These are phyloP conservation scores for Calonectria hongkongensis DNA, from an alignment of 2,329 filamentous ascomycete species.

Conservation along the genomic window DNA sequence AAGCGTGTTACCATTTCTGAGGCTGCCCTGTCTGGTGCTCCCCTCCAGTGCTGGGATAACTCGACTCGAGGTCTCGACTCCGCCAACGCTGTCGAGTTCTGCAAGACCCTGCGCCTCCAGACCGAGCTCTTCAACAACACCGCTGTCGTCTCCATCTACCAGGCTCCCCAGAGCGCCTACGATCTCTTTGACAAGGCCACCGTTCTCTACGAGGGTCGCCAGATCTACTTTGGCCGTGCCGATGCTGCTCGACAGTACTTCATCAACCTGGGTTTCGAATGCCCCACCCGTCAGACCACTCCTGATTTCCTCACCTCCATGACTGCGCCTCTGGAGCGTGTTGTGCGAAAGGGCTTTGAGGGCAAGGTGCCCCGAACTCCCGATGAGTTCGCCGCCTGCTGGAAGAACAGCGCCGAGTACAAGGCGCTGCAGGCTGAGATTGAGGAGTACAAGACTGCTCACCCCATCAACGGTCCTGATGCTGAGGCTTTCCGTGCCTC, in stretches of 20 bases:
- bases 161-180: constrained; percentile 79
- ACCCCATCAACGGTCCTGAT: constrained; percentile 74
- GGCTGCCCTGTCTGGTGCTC: constrained; percentile 74
- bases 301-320: constrained; percentile 85
- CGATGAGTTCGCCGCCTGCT: constrained; percentile 76
- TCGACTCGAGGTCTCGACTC: constrained; percentile 84
- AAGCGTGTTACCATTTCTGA: constrained; percentile 80
- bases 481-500: constrained; percentile 74
- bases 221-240: constrained; percentile 78
- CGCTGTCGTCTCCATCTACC: constrained; percentile 84
- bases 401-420: constrained; percentile 74
- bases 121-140: constrained; percentile 80
- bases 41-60: constrained; percentile 82
- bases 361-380: constrained; percentile 74
- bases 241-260: constrained; percentile 79
- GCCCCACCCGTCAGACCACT: constrained; percentile 79
- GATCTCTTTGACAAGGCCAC: constrained; percentile 77
- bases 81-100: constrained; percentile 85
- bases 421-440: constrained; percentile 72
- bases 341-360: constrained; percentile 74
- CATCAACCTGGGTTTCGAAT: constrained; percentile 79
- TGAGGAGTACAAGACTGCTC: constrained; percentile 71
- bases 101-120: constrained; percentile 80
- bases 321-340: constrained; percentile 75
- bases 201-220: constrained; percentile 76